Evolutionary conservation across 1,284 basidiomycete species (phyloP).

Genomic region (Trichosporon ovoides): DNA sequence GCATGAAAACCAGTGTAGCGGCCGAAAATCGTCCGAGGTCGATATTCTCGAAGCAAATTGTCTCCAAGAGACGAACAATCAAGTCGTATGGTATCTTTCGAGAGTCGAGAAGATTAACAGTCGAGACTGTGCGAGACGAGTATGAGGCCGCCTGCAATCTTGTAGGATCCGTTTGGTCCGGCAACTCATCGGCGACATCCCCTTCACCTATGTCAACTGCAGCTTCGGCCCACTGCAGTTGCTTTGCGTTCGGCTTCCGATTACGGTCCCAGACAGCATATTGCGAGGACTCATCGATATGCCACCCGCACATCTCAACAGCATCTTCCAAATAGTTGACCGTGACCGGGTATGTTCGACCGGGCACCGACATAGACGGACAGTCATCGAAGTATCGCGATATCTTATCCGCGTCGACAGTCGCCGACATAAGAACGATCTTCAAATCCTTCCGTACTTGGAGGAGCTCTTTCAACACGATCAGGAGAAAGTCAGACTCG

Average conservation of each 20-base stretch:
- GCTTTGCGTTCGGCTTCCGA: constrained; percentile 39
- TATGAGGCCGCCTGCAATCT: constrained; percentile 51
- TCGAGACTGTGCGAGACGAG: constrained; percentile 66
- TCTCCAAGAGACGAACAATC: constrained; percentile 77
- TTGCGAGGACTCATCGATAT: constrained; percentile 73
- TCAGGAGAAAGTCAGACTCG: constrained; percentile 94
- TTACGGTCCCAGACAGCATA: constrained; percentile 66
- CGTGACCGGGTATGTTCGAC: constrained; percentile 94
- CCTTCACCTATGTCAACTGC: constrained; percentile 57
- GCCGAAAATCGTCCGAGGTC: constrained; percentile 57
- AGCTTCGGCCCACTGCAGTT: constrained; percentile 64
- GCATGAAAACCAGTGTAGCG: constrained; percentile 89
- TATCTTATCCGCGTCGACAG: constrained; percentile 89
- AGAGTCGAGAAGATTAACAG: constrained; percentile 83
- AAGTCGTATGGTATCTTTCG: constrained; percentile 85
- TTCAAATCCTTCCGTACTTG: constrained; percentile 75
- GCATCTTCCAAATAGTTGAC: constrained; percentile 88
- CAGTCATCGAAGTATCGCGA: constrained; percentile 89
- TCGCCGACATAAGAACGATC: constrained; percentile 96
- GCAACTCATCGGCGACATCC: constrained; percentile 35
- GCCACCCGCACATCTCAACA: constrained; percentile 79
- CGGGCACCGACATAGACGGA: constrained; percentile 82
- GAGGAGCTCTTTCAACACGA: constrained; percentile 87
- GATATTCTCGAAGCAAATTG: constrained; percentile 69
- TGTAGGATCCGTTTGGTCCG: constrained; percentile 31